Conservation (phyloP, 2,329 filamentous ascomycete species). For the Fusarium bactridioides region DNA sequence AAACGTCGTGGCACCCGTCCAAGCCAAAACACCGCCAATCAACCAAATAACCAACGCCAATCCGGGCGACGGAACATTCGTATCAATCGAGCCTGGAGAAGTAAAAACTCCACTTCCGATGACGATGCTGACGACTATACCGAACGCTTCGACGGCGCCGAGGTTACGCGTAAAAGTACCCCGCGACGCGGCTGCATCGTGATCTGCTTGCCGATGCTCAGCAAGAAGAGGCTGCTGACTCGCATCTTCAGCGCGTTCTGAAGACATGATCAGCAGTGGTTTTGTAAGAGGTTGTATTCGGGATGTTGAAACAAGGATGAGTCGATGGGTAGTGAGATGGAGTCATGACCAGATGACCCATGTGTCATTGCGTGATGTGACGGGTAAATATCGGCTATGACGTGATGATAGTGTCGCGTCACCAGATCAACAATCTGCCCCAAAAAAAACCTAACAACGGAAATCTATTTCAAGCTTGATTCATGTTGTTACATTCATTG, state of each 20-base stretch:
- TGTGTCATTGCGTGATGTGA: not conserved
- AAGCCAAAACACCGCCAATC: slow-evolving; percentile 67
- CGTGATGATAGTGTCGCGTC: not conserved
- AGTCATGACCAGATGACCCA: slow-evolving; percentile 1
- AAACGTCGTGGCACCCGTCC: slow-evolving; percentile 69
- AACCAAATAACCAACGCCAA: slow-evolving; percentile 67
- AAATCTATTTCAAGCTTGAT: not conserved
- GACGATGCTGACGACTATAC: slow-evolving; percentile 69
- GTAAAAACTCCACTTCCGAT: slow-evolving; percentile 73
- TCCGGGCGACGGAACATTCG: slow-evolving; percentile 69
- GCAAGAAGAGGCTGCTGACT: slow-evolving; percentile 28
- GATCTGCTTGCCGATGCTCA: not conserved
- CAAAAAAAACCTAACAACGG: not conserved
- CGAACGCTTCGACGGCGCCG: slow-evolving; percentile 60
- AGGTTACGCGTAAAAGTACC: slow-evolving; percentile 54
- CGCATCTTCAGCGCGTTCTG: slow-evolving; percentile 5
- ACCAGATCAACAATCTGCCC: not conserved
- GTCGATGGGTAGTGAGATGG: not conserved
- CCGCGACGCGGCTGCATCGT: slow-evolving; percentile 3
- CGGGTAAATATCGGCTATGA: slow-evolving; percentile 37
- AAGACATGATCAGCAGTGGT: slow-evolving; percentile 1
- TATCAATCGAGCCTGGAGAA: slow-evolving; percentile 68
- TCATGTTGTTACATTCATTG: accelerated
- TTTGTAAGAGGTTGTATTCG: not conserved
- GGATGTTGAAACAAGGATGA: not conserved